Evolutionary conservation across 495 filamentous ascomycete species (phyloP), one percentile per base, ranked within the genome.

Genomic region (Sphaerosporella brunnea): DNA sequence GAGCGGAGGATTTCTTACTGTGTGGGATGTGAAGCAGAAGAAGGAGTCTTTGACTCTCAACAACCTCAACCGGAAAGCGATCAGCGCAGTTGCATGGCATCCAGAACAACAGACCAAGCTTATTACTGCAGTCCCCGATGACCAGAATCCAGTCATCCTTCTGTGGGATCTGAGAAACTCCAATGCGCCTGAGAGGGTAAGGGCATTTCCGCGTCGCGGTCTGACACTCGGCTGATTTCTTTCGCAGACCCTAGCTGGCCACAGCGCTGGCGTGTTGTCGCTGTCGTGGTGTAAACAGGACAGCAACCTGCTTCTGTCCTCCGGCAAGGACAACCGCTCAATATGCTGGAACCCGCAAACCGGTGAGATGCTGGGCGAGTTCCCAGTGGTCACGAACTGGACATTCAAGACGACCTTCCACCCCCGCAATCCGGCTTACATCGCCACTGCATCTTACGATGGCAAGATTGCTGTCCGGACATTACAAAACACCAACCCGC

Each of bases 21-120:
- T 99, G 2, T 99, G 90, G 90, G 90, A 99, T 69, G 75, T 96
- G 36, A 94, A 93, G 69, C 81, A 79, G 0, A 95, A 92, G 73
- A 93, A 88, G 65, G 86, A 93, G 54, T 93, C 84, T 45, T 67
- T 99, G 62, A 94, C 87, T 1, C 67, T 99, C 48, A 96, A 93
- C 67, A 95, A 94, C 63, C 67, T 74, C 59, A 84, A 85, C 53
- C 73, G 90, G 44, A 96, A 93, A 65, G 73, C 88, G 46, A 86
- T 96, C 55, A 94, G 87, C 62, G 78, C 90, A 44, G 85, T 99
- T 48, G 84, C 86, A 16, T 99, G 90, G 90, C 87, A 99, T 57
- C 90, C 90, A 1, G 83, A 82, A 54, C 85, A 82, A 62, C 23
- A 51, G 18, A 99, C 92, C 1, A 93, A 86, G 65, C 73, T 99